These are phyloP conservation scores for Amanita thiersii DNA, from an alignment of 768 basidiomycete species.

Conservation along the genomic window DNA sequence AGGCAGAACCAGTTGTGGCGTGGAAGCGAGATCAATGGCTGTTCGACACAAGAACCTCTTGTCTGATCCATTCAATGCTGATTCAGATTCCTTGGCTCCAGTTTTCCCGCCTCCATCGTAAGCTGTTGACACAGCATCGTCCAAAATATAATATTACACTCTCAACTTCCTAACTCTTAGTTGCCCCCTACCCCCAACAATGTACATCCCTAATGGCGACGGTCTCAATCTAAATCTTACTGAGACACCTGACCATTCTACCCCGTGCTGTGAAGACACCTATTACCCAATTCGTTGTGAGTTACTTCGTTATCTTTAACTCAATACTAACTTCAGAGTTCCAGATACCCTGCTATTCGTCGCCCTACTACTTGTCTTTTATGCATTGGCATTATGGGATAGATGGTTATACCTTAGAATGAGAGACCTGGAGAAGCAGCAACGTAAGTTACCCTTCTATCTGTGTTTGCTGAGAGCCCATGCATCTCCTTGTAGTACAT, in stretches of 20 bases:
- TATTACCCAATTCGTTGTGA: background rate
- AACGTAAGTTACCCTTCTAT: background rate
- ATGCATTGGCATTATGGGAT: conserved; percentile 29
- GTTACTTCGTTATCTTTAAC: background rate
- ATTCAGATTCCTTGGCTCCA: no score
- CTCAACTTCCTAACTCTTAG: background rate
- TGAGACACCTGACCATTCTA: background rate
- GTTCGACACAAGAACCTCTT: no score
- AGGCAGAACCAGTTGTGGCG: no score
- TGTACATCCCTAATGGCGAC: conserved; percentile 4
- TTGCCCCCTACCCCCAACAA: background rate
- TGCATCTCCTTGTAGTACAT: conserved; percentile 2
- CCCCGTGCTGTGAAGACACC: background rate
- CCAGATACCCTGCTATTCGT: conserved; percentile 19
- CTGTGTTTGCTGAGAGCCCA: background rate
- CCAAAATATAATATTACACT: background rate
- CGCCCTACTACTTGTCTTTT: conserved; percentile 22
- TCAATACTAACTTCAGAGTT: background rate
- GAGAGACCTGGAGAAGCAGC: conserved; percentile 14
- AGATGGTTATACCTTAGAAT: conserved; percentile 23
- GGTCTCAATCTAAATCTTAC: background rate
- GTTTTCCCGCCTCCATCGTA: no score
- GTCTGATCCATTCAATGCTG: no score
- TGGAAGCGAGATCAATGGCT: no score
- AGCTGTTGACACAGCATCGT: background rate